Conservation (phyloP, 768 basidiomycete genomes). For the Nidula microcarpa region DNA sequence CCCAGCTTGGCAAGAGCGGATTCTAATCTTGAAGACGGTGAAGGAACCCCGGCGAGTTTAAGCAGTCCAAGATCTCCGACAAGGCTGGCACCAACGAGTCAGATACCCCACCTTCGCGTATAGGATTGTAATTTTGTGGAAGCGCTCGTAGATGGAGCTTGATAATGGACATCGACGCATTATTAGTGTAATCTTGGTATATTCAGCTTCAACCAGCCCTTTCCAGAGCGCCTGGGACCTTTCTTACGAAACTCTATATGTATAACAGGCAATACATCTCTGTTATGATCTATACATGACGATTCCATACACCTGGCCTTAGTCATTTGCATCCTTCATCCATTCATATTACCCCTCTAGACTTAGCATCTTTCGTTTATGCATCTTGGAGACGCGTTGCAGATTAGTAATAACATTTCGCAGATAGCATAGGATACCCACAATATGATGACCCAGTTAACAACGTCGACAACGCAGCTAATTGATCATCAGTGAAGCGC, state of each 20-base stretch:
- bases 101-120: conserved; percentile 38
- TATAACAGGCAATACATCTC: background rate
- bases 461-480: conserved; percentile 77
- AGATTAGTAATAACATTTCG: background rate
- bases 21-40: conserved; percentile 39
- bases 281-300: no score
- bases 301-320: no score
- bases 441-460: conserved; percentile 85
- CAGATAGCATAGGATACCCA: conserved; percentile 25
- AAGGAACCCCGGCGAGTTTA: conserved; percentile 21
- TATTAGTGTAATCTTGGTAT: background rate
- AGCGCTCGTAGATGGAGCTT: background rate
- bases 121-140: conserved; percentile 13
- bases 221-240: background rate
- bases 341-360: no score
- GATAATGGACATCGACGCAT: background rate
- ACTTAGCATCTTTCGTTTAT: conserved; percentile 3
- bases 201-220: background rate
- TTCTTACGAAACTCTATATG: background rate
- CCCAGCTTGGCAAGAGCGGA: conserved; percentile 42
- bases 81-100: conserved; percentile 29
- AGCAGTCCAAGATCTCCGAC: conserved; percentile 19
- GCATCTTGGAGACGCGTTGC: conserved; percentile 14
- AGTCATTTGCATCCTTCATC: no score
- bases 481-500: conserved; percentile 82